Conservation (phyloP, 208 protist genomes). For the Wallacemonas sp. region DNA sequence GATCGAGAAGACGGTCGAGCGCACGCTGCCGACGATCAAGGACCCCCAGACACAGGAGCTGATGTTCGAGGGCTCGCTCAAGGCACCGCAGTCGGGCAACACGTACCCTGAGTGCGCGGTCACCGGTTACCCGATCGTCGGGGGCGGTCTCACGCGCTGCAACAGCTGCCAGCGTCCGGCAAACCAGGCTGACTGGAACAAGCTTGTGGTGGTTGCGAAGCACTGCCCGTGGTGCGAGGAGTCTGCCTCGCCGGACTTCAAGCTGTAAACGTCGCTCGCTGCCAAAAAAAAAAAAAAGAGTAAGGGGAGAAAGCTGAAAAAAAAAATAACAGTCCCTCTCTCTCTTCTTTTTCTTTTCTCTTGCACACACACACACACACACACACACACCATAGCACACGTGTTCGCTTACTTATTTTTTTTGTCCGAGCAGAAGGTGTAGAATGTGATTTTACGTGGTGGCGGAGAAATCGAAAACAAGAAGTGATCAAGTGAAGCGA, state of each 20-base stretch:
- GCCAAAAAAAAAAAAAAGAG: constrained; percentile 12
- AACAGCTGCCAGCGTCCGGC: constrained; percentile 76
- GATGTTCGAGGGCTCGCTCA: constrained; percentile 87
- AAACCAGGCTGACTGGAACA: constrained; percentile 92
- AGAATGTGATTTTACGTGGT: too few relatives aligned
- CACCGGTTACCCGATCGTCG: constrained; percentile 88
- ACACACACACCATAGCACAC: too few relatives aligned
- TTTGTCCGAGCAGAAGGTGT: too few relatives aligned
- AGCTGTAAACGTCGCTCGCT: constrained; percentile 34
- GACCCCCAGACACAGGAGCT: constrained; percentile 64
- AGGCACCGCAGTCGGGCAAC: constrained; percentile 69
- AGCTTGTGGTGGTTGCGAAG: constrained; percentile 78
- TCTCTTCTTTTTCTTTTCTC: constrained; percentile 12
- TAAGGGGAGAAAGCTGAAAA: constrained; percentile 5
- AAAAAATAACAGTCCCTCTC: too few relatives aligned
- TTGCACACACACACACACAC: too few relatives aligned
- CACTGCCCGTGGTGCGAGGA: constrained; percentile 90
- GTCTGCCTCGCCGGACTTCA: constrained; percentile 66
- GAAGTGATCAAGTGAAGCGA: too few relatives aligned
- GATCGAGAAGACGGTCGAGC: constrained; percentile 77
- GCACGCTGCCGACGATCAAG: constrained; percentile 54
- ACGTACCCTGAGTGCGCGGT: constrained; percentile 87
- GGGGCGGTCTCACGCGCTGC: constrained; percentile 68
- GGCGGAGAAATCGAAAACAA: too few relatives aligned
- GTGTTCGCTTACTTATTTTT: too few relatives aligned